Conservation (phyloP, 768 basidiomycete species). For the Nidula microcarpa region DNA sequence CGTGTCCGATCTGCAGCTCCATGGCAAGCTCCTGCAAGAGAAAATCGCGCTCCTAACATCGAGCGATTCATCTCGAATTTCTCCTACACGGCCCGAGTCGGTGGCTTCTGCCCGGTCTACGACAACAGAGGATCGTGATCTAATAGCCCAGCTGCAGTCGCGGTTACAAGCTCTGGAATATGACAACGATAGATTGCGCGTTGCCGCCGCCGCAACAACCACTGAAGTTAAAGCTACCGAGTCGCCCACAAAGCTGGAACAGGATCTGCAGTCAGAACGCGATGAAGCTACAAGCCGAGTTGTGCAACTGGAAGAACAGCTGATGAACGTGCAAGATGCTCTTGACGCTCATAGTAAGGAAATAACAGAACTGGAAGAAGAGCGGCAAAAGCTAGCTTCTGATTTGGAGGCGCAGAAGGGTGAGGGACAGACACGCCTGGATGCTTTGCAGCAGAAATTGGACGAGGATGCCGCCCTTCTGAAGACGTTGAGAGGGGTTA, state of each 20-base stretch:
- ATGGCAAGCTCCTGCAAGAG: conserved; percentile 42
- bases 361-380: neutral
- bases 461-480: neutral
- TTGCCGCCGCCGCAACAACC: conserved; percentile 23
- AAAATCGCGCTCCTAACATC: conserved; percentile 42
- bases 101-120: conserved; percentile 31
- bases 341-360: neutral
- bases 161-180: conserved; percentile 63
- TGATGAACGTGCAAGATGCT: neutral
- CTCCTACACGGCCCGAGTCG: conserved; percentile 35
- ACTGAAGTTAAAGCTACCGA: conserved; percentile 38
- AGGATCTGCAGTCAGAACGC: conserved; percentile 34
- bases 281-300: conserved; percentile 36
- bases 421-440: neutral
- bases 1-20: conserved; percentile 31
- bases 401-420: neutral
- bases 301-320: conserved; percentile 16
- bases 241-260: conserved; percentile 10
- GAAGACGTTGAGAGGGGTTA: neutral
- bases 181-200: conserved; percentile 62
- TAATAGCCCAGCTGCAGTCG: conserved; percentile 40
- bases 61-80: conserved; percentile 4
- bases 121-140: conserved; percentile 27
- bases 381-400: neutral
- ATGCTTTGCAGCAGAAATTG: neutral